Evolutionary conservation across 257 asterid genomes (phyloP).

Genomic region (Primulina eburnea): DNA sequence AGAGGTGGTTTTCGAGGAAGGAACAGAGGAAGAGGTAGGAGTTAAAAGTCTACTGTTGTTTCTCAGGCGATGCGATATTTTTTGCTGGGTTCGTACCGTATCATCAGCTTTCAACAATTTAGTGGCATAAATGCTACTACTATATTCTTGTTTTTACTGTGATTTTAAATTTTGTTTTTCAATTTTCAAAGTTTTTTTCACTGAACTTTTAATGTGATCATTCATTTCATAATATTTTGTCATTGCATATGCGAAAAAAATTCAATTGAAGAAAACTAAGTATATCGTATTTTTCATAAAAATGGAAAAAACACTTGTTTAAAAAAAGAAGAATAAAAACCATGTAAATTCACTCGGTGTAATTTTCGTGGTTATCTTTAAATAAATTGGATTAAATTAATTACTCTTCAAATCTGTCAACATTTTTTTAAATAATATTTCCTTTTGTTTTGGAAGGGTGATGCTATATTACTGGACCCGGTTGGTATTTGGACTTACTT

Average conservation of each 20-base stretch:
- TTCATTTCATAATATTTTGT: not conserved
- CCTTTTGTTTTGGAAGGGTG: not conserved
- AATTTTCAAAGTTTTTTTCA: not conserved
- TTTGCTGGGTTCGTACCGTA: not conserved
- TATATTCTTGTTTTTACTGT: too few species aligned
- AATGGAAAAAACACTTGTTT: too few species aligned
- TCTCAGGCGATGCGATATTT: too few species aligned
- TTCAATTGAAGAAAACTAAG: too few species aligned
- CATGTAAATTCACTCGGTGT: too few species aligned
- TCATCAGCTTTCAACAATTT: not conserved
- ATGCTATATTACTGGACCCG: too few species aligned
- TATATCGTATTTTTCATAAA: not conserved
- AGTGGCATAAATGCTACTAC: not conserved
- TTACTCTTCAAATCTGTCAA: too few species aligned
- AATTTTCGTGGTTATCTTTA: too few species aligned
- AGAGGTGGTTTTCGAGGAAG: slow-evolving; percentile 37
- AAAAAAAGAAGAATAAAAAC: too few species aligned
- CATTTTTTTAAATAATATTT: too few species aligned
- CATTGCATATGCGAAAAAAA: not conserved
- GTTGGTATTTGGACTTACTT: not conserved
- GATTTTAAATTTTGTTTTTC: not conserved
- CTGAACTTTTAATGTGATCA: not conserved
- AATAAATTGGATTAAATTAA: too few species aligned
- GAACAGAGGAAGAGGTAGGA: slow-evolving; percentile 40
- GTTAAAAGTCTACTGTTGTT: not conserved